Conservation (phyloP, 345 rosid genomes). For the Diplotaxis tenuifolia region DNA sequence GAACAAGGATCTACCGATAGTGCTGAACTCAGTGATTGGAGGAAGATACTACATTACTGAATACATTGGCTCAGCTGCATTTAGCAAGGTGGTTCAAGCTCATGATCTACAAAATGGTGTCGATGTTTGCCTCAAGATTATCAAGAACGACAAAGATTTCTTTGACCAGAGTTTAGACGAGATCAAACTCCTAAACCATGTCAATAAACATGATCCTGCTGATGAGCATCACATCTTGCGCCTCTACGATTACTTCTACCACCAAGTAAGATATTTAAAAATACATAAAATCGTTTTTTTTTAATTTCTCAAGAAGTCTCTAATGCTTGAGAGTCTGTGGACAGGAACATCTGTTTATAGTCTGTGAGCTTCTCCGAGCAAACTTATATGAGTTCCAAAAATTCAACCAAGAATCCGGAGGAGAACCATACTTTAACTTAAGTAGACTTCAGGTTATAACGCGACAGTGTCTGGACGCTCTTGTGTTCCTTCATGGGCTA, state of each 20-base stretch:
- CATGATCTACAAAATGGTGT: slow-evolving; percentile 71
- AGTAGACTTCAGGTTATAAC: slow-evolving; percentile 88
- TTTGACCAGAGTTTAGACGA: slow-evolving; percentile 98
- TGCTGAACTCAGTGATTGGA: slow-evolving; percentile 65
- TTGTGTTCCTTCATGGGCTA: slow-evolving; percentile 72
- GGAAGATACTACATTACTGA: slow-evolving; percentile 89
- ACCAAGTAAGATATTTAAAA: slow-evolving; percentile 48
- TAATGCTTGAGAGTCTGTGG: not conserved
- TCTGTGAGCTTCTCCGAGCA: slow-evolving; percentile 85
- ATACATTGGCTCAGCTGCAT: slow-evolving; percentile 94
- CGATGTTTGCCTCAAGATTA: slow-evolving; percentile 90
- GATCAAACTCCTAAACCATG: slow-evolving; percentile 86
- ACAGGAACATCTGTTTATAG: slow-evolving; percentile 95
- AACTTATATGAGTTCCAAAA: slow-evolving; percentile 92
- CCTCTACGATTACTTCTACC: slow-evolving; percentile 94
- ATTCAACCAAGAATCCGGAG: slow-evolving; percentile 80
- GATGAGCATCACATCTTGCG: slow-evolving; percentile 85
- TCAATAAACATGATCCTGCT: slow-evolving; percentile 81
- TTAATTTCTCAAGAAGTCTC: not conserved
- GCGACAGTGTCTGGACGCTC: slow-evolving; percentile 88
- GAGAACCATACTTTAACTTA: slow-evolving; percentile 67
- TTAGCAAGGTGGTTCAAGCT: slow-evolving; percentile 92
- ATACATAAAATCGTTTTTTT: not conserved
- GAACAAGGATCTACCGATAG: slow-evolving; percentile 74
- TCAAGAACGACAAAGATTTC: slow-evolving; percentile 94